These are phyloP conservation scores for Sporothrix protearum DNA, from an alignment of 2,329 filamentous ascomycete species.

Conservation along the genomic window DNA sequence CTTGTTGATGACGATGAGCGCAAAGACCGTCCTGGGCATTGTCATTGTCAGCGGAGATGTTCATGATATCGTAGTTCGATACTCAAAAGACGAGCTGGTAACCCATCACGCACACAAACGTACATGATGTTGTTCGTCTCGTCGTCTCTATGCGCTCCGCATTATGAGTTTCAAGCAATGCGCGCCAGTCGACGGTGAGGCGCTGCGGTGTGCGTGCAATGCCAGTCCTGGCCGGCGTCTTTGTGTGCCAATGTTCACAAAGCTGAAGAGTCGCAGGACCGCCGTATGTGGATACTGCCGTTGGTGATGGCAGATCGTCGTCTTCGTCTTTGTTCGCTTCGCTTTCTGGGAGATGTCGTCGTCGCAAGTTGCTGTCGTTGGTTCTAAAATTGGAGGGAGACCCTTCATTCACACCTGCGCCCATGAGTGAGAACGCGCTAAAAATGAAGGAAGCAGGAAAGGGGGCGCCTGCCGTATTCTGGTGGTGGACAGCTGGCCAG, in stretches of 20 bases:
- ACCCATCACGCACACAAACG: neutral
- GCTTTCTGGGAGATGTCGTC: neutral
- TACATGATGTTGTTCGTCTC: slow-evolving; percentile 23
- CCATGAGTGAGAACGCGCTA: neutral
- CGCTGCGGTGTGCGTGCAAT: neutral
- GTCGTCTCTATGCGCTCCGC: slow-evolving; percentile 19
- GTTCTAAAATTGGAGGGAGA: neutral
- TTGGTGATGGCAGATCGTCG: slow-evolving; percentile 2
- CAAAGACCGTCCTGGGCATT: slow-evolving; percentile 78
- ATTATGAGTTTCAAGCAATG: slow-evolving; percentile 15
- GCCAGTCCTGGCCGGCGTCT: neutral
- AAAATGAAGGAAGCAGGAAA: slow-evolving; percentile 4
- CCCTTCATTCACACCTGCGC: neutral
- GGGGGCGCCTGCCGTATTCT: neutral
- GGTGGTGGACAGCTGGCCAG: neutral
- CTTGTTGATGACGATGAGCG: slow-evolving; percentile 98
- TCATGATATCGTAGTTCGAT: neutral
- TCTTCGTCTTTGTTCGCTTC: neutral
- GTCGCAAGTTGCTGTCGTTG: neutral
- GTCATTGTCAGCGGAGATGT: neutral
- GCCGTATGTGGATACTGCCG: neutral
- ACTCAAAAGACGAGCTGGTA: neutral
- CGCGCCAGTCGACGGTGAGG: neutral
- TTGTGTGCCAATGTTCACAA: neutral
- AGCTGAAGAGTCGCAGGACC: too few species aligned